A percentile compares a stretch with the other conserved stretches of the same genome.
These are phyloP conservation scores for Suillus variegatus DNA, from an alignment of 768 basidiomycete genomes.

Conservation along the genomic window DNA sequence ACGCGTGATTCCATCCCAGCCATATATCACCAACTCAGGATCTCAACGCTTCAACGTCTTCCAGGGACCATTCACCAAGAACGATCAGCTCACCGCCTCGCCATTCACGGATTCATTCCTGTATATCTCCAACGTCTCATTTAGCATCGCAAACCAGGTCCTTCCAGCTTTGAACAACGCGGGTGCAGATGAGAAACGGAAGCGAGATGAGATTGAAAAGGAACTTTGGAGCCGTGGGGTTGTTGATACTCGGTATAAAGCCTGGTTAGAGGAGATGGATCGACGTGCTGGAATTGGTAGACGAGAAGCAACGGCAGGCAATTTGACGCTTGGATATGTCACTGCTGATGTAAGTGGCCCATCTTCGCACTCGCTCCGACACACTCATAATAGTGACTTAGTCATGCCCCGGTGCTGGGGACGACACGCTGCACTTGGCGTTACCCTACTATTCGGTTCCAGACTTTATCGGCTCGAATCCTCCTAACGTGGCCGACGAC, in stretches of 20 bases:
- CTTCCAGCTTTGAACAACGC: constrained; percentile 53
- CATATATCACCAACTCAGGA: constrained; percentile 63
- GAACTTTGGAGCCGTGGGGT: constrained; percentile 43
- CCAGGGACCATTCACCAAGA: constrained; percentile 71
- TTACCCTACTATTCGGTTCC: constrained; percentile 56
- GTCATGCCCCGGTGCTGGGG: constrained; percentile 75
- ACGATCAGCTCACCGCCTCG: constrained; percentile 76
- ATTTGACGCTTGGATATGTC: constrained; percentile 74
- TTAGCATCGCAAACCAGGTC: constrained; percentile 52
- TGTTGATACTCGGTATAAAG: constrained; percentile 50
- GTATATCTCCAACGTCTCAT: constrained; percentile 57
- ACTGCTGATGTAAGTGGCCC: constrained; percentile 57
- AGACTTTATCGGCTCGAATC: constrained; percentile 57
- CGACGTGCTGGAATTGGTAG: constrained; percentile 36
- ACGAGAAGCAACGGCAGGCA: constrained; percentile 38
- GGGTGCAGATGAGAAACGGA: constrained; percentile 39
- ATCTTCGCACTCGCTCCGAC: not conserved
- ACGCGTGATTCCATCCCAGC: constrained; percentile 58
- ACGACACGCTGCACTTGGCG: constrained; percentile 68
- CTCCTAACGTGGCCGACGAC: constrained; percentile 50
- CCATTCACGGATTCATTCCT: constrained; percentile 69
- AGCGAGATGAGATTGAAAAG: constrained; percentile 23
- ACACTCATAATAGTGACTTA: constrained; percentile 19
- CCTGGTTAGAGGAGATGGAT: constrained; percentile 64
- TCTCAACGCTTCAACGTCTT: constrained; percentile 68